Evolutionary conservation across 805 yeast genomes (phyloP), one percentile per base, ranked within the genome.

Genomic region (Teunomyces kruisii): DNA sequence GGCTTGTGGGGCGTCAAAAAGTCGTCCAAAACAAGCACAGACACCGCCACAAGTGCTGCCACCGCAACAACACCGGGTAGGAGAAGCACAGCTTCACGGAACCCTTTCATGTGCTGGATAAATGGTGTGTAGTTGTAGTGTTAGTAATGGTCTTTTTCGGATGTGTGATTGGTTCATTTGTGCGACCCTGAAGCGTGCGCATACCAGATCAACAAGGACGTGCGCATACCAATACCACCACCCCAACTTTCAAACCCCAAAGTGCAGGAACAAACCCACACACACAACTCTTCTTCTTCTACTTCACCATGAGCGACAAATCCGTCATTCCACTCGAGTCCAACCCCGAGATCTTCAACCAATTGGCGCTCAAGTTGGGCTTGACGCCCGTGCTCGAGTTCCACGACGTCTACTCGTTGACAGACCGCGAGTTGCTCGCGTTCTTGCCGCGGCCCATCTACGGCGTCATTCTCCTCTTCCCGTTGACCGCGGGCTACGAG

Each of bases 251-350:
- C n/a, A n/a, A n/a, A 32, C 31, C 31, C 31, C 14, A 12, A 28
- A 28, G n/a, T n/a, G n/a, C n/a, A n/a, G n/a, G n/a, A n/a, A n/a
- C n/a, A 28, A 28, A 5, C 31, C 31, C 31, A 28, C 13, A 28
- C 12, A 28, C 6, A 6, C 13, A 28, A 8, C 31, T 2, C 31
- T 9, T n/a, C 7, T 29, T 12, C 15, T 12, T 5, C n/a, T 3
- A 6, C 19, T 15, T 19, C 12, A 6, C 14, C 15, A 35, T 35
- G 26, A 22, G 27, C 13, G 22, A 13, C 14, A 52, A 45, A 43
- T 32, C 83, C 10, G 92, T 88, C 12, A 82, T 90, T 9, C 98
- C 98, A 2, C 67, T 92, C 28, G 99, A 94, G 61, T 87, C 95
- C 6, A 88, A 90, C 55, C 99, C 99, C 0, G 84, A 76, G 8